phyloP scores from a whole-genome alignment of 805 yeast species.

The Dipodascus geniculatus region DNA sequence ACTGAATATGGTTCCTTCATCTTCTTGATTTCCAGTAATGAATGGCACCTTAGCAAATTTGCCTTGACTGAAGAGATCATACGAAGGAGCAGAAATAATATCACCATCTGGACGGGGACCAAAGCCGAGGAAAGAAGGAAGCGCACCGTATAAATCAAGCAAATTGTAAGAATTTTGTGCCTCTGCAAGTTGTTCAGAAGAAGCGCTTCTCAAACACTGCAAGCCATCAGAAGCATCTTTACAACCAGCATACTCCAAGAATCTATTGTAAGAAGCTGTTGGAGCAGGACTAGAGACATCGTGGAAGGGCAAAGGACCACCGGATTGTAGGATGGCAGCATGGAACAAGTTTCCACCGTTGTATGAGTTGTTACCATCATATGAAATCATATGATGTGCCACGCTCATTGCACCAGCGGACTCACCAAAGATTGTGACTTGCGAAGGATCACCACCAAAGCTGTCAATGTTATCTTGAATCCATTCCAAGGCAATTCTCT shows the following conservation, averaged over 20 bases:
- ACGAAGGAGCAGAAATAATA: conserved; percentile 4
- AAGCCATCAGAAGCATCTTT: conserved; percentile 1
- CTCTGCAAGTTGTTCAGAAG: conserved; percentile 3
- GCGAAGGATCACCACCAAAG: conserved; percentile 29
- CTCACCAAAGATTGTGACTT: conserved; percentile 30
- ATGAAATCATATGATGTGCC: conserved; percentile 8
- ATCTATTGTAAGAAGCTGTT: conserved; percentile 5
- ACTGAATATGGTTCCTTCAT: conserved; percentile 14
- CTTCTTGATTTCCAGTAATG: conserved; percentile 11
- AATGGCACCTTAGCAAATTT: conserved; percentile 10
- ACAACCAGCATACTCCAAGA: conserved; percentile 8
- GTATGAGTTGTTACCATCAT: conserved; percentile 9
- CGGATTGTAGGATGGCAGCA: conserved; percentile 13
- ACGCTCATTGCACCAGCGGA: conserved; percentile 26
- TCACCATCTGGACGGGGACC: conserved; percentile 12
- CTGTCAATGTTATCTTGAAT: conserved; percentile 23
- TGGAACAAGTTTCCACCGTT: conserved; percentile 11
- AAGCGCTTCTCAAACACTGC: conserved; percentile 6
- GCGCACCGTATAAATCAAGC: neutral
- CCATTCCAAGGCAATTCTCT: conserved; percentile 29
- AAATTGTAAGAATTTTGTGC: conserved; percentile 4
- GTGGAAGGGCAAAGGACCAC: conserved; percentile 9
- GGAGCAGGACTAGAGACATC: conserved; percentile 2
- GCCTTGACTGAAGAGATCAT: conserved; percentile 4
- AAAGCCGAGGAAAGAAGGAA: conserved; percentile 6